Base-by-base conservation (phyloP, 331 rosid species). In the Pyracantha coccinea region DNA sequence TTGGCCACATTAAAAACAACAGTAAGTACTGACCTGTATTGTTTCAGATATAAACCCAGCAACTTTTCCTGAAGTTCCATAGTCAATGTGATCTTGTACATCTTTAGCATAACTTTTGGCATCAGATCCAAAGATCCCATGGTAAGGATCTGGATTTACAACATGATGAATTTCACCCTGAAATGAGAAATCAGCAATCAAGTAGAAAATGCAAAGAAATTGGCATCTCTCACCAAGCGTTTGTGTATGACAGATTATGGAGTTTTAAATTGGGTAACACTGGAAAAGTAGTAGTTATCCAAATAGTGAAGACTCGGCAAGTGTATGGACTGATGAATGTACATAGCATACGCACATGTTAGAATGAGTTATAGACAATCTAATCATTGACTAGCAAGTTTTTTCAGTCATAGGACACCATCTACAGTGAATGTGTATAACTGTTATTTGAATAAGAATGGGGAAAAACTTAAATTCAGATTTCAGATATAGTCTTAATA, bases 1-100 rank as follows among this genome's bases (percentile, higher is more conserved):
- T 19, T 78, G 29, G 69, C 76, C 44, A 44, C 63, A 71, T 64
- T 24, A 64, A 38, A 45, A 55, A 35, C 59, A 41, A 33, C 19
- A 66, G 19, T 53, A 15, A 73, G 62, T 66, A 66, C 77, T 45
- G 66, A 88, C 97, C 92, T 94, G 99, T 73, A 94, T 92, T 60
- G 97, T 87, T 86, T 94, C 99, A 20, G 99, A 91, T 73, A 94
- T 92, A 80, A 90, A 94, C 57, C 97, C 97, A 44, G 97, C 97
- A 75, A 94, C 79, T 38, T 78, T 83, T 75, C 97, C 97, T 24
- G 99, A 83, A 79, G 90, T 90, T 24, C 99, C 99, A 66, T 82
- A 94, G 38, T 87, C 93, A 72, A 94, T 81, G 78, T 94, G 99
- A 76, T 94, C 97, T 82, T 89, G 96, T 66, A 92, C 89, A 27